phyloP scores from a whole-genome alignment of 352 stramenopile species.

The Phytophthora lateralis region DNA sequence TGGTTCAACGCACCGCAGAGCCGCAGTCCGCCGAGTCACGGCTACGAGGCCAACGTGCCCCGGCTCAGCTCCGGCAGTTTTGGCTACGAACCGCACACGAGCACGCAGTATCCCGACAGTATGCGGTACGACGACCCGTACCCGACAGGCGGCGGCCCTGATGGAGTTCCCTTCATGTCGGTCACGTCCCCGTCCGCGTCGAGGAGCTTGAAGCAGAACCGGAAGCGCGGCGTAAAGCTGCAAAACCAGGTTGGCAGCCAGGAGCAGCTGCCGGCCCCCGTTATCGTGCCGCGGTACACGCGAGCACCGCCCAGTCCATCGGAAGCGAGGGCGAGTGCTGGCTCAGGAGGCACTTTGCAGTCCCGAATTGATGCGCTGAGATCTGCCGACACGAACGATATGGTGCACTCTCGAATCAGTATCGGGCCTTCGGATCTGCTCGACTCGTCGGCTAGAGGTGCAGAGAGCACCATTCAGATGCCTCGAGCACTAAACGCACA shows the following conservation, averaged over 20 bases:
- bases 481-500: conserved; percentile 20
- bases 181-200: conserved; percentile 44
- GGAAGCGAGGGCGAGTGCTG: conserved; percentile 20
- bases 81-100: conserved; percentile 17
- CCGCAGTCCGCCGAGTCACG: conserved; percentile 18
- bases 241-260: conserved; percentile 14
- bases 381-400: conserved; percentile 46
- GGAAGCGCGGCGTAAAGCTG: conserved; percentile 17
- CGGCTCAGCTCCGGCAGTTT: conserved; percentile 27
- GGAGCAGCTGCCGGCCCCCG: conserved; percentile 20
- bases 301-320: conserved; percentile 29
- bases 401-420: conserved; percentile 61
- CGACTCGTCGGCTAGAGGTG: conserved; percentile 6
- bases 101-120: conserved; percentile 33
- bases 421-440: conserved; percentile 21
- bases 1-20: conserved; percentile 27
- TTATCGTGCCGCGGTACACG: conserved; percentile 38
- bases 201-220: conserved; percentile 27
- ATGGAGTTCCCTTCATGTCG: conserved; percentile 47
- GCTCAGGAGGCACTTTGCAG: conserved; percentile 46
- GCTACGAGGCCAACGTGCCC: conserved; percentile 27
- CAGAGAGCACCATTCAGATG: conserved; percentile 15
- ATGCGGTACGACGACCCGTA: conserved; percentile 43
- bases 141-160: conserved; percentile 20
- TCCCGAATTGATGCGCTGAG: conserved; percentile 68